Evolutionary conservation across 306 rosid species (phyloP), one percentile per base, ranked within the genome.

Genomic region (Neltuma alba): DNA sequence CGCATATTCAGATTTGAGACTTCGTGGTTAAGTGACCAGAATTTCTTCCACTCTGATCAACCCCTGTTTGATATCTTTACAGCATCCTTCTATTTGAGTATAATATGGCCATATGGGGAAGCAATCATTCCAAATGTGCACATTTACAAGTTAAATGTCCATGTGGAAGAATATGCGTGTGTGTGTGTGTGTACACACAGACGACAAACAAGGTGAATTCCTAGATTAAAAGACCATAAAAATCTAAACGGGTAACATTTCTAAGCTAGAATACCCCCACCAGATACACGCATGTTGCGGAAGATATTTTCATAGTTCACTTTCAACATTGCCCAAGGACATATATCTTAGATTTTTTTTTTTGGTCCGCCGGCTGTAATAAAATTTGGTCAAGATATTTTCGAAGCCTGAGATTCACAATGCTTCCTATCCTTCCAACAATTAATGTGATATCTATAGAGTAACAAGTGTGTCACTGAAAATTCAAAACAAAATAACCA

Each of bases 191-290:
- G n/a, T n/a, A n/a, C n/a, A n/a, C n/a, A n/a, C 9, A 54, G 28
- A 8, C 28, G 14, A 54, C 61, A 54, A n/a, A 54, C 61, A 54
- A 54, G 61, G 25, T 54, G 30, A 54, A 21, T 52, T n/a, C 12
- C 30, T 54, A 20, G 4, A 50, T 18, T 16, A 16, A 47, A 33
- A 15, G 15, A 34, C 14, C 45, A 65, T 65, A 33, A 63, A 63
- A 7, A 64, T 64, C 70, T 44, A 64, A 64, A 64, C 20, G 41
- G 41, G 44, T 64, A 64, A 64, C 44, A 64, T 16, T 64, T 34
- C 44, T 33, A 8, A 34, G 8, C 10, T 36, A n/a, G 61, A 65
- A 65, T 34, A 65, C 13, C 27, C 44, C 58, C 10, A 7, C 12
- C 0, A 3, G 3, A 36, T 64, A 0, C 45, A 65, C 18, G 69